Conservation (phyloP, 2,329 filamentous ascomycete species). For the Colletotrichum gigasporum region DNA sequence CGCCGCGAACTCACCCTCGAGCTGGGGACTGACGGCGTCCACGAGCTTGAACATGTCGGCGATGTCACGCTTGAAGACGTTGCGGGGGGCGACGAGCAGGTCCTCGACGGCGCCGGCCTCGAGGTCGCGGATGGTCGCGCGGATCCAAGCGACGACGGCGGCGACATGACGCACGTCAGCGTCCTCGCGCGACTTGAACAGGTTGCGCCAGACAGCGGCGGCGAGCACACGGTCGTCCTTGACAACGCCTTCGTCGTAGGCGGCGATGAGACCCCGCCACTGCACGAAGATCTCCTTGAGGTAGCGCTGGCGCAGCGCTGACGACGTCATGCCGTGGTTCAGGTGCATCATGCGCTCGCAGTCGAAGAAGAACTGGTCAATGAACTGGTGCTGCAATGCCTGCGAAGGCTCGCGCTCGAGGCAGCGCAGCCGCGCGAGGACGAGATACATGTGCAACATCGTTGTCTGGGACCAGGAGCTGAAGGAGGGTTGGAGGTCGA, state of each 20-base stretch:
- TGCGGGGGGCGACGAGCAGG: slow-evolving; percentile 46
- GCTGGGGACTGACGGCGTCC: slow-evolving; percentile 40
- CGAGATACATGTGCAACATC: slow-evolving; percentile 94
- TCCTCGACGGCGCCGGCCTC: slow-evolving; percentile 60
- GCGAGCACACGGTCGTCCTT: slow-evolving; percentile 82
- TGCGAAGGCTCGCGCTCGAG: slow-evolving; percentile 75
- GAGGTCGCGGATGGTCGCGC: slow-evolving; percentile 55
- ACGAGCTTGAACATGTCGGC: slow-evolving; percentile 48
- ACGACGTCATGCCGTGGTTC: slow-evolving; percentile 75
- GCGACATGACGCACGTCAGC: slow-evolving; percentile 60
- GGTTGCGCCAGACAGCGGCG: slow-evolving; percentile 89
- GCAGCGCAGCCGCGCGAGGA: slow-evolving; percentile 84
- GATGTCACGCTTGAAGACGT: slow-evolving; percentile 55
- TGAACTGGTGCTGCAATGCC: slow-evolving; percentile 87
- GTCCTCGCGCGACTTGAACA: slow-evolving; percentile 77
- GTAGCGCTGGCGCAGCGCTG: slow-evolving; percentile 69
- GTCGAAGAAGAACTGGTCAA: slow-evolving; percentile 95
- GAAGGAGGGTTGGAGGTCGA: slow-evolving; percentile 86
- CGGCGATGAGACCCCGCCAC: slow-evolving; percentile 87
- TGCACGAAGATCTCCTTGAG: slow-evolving; percentile 92
- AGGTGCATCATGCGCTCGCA: slow-evolving; percentile 86
- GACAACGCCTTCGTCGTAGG: slow-evolving; percentile 84
- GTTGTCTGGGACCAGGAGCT: slow-evolving; percentile 96
- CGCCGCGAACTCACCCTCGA: slow-evolving; percentile 49
- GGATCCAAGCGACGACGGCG: slow-evolving; percentile 67